Evolutionary conservation across 2,329 filamentous ascomycete species (phyloP).

Genomic region (Fusarium buxicola): DNA sequence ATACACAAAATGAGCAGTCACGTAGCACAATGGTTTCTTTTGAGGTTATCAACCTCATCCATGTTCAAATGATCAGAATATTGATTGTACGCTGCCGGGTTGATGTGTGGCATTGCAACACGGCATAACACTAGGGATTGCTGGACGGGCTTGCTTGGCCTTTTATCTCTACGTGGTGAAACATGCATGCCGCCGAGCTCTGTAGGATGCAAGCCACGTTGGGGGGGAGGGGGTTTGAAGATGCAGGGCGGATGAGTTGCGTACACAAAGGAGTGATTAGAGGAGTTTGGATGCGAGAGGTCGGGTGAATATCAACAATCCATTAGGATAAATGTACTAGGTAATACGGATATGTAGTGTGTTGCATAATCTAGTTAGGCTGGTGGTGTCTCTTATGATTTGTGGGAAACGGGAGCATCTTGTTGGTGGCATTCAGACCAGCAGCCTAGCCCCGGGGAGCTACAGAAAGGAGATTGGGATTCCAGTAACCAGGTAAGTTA

Average conservation of each 20-base stretch:
- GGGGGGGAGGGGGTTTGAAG: background rate
- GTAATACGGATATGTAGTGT: too few relatives aligned
- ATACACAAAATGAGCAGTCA: background rate
- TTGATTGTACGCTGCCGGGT: background rate
- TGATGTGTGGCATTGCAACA: conserved; percentile 26
- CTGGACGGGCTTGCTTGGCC: conserved; percentile 3
- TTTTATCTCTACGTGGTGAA: conserved; percentile 28
- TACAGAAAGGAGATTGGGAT: background rate
- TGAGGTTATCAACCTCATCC: background rate
- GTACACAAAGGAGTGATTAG: background rate
- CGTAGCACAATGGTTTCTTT: background rate
- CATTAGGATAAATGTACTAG: too few relatives aligned
- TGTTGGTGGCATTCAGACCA: background rate
- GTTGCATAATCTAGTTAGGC: background rate
- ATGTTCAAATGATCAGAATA: background rate
- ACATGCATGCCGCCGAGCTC: conserved; percentile 38
- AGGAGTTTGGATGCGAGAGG: conserved; percentile 1
- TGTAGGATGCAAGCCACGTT: conserved; percentile 21
- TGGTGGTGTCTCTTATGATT: background rate
- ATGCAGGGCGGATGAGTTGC: conserved; percentile 4
- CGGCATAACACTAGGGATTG: conserved; percentile 8
- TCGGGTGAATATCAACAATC: too few relatives aligned
- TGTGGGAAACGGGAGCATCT: background rate
- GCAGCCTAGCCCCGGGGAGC: background rate
- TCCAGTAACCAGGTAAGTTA: background rate